Evolutionary conservation across 1,139 yeast genomes (phyloP).

Genomic region (Blastobotrys raffinosifermentans): DNA sequence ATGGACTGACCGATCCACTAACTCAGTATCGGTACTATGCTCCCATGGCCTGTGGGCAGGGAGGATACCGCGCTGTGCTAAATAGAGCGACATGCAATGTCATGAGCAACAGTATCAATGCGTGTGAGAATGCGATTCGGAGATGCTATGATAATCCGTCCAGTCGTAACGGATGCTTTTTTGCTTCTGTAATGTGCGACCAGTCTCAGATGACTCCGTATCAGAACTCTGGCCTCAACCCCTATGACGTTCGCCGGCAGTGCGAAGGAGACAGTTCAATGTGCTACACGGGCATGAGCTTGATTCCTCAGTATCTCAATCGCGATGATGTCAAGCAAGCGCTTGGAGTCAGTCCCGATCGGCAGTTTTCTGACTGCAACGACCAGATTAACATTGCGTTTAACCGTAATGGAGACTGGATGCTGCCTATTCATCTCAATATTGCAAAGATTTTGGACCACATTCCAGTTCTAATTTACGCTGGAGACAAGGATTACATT

Average conservation of each 20-base stretch:
- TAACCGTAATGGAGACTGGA: conserved; percentile 64
- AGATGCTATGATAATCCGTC: conserved; percentile 66
- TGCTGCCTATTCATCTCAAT: conserved; percentile 55
- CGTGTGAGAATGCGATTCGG: conserved; percentile 73
- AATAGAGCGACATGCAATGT: conserved; percentile 68
- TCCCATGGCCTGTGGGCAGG: conserved; percentile 97
- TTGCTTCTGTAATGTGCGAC: conserved; percentile 88
- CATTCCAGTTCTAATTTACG: conserved; percentile 68
- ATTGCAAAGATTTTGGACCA: conserved; percentile 51
- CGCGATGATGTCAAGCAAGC: conserved; percentile 63
- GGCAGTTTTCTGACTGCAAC: conserved; percentile 72
- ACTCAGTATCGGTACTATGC: conserved; percentile 84
- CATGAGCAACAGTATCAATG: conserved; percentile 67
- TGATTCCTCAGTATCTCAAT: conserved; percentile 63
- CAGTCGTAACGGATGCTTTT: conserved; percentile 82
- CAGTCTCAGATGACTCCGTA: conserved; percentile 82
- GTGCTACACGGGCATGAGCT: conserved; percentile 67
- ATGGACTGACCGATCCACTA: conserved; percentile 92
- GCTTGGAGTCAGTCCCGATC: conserved; percentile 83
- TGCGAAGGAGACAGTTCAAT: conserved; percentile 69
- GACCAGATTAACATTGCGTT: conserved; percentile 43
- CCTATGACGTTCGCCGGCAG: conserved; percentile 81
- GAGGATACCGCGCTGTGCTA: conserved; percentile 65
- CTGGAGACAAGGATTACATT: conserved; percentile 85
- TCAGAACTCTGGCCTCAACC: conserved; percentile 84